Base-by-base conservation (phyloP, 164 flowering plant genomes). In the Paratinospora sagittata region DNA sequence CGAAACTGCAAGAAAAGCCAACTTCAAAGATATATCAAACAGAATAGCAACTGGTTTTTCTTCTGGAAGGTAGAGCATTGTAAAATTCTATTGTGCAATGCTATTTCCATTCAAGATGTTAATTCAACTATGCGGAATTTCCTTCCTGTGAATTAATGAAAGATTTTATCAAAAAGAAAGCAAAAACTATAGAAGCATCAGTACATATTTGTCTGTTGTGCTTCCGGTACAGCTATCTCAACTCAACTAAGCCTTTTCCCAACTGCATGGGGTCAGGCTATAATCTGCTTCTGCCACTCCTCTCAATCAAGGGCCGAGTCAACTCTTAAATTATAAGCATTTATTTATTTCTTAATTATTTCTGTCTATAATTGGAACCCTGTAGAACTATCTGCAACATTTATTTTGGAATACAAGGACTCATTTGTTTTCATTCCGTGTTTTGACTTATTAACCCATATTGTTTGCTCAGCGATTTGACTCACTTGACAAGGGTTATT, bases 1-100 rank as follows among this genome's bases (percentile, higher is more conserved):
- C 47, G 97, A 95, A 84, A 86, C 90, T 65, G 87, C 97, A 64
- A 92, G 89, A 79, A 90, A 89, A 83, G 86, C 87, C 10, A 90
- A 95, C 75, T 87, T 95, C 84, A 85, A 78, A 63, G 88, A 82
- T 65, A 76, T 84, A 47, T 77, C 79, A 66, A 83, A 81, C 70
- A 88, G 82, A 80, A 85, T 95, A 78, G 83, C 91, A 26, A 71
- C 84, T 75, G 99, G 97, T 6, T 95, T 92, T 82, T 83, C 91
- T 45, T 83, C 92, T 65, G 96, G 82, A 80, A 91, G 97, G 99
- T 91, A 84, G 24, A 26, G 14, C 39, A 55, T 55, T 23, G 4
- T 30, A 30, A 55, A 55, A 55, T n/a, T 55, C 12, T 23, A 55
- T 55, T 19, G 26, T 55, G 61, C 21, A 23, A 19, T 55, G 23